Evolutionary conservation across 73 alveolate genomes (phyloP), one percentile per base, ranked within the genome.

Genomic region (Paraurostyla sp.): DNA sequence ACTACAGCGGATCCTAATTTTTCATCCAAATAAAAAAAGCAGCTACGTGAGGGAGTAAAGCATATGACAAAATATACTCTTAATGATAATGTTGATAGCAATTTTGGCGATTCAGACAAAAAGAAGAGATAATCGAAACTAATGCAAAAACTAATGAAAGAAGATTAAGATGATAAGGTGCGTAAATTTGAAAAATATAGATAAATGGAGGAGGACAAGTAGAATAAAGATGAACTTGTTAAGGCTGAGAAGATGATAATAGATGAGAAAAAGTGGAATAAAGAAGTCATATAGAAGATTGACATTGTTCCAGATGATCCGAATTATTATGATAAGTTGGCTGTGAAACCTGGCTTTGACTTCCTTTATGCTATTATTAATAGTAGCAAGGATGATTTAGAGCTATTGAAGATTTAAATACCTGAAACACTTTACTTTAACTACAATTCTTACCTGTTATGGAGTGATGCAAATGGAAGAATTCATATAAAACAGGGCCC

Each of bases 281-380:
- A 49, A 22, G 89, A 78, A 54, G 78, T 78, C 7, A 78, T 78
- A 1, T 50, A 50, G 35, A 78, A 51, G 50, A 78, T 78, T 51
- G 78, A 78, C 52, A 52, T 78, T 7, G 89, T 78, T 16, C 89
- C 89, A 33, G 89, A 49, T 0, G 89, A 78, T 2, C 30, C 22
- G 4, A 45, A 78, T 54, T 78, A 78, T 41, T 78, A 78, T 78
- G 89, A 78, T 27, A 78, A 78, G 52, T 52, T 78, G 20, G 89
- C 76, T 11, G 78, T 78, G 2, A 78, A 78, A 60, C 89, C 89
- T 7, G 89, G 89, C 3, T 78, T 78, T 38, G 89, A 78, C 15
- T 78, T 78, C 62, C 23, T 78, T 15, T 40, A 78, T 52, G 76
- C 89, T 22, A 22, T 78, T 7, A 78, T 78, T n/a, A 78, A 50